Evolutionary conservation across 2,329 filamentous ascomycete genomes (phyloP).

Genomic region (Ophiostoma piceae): DNA sequence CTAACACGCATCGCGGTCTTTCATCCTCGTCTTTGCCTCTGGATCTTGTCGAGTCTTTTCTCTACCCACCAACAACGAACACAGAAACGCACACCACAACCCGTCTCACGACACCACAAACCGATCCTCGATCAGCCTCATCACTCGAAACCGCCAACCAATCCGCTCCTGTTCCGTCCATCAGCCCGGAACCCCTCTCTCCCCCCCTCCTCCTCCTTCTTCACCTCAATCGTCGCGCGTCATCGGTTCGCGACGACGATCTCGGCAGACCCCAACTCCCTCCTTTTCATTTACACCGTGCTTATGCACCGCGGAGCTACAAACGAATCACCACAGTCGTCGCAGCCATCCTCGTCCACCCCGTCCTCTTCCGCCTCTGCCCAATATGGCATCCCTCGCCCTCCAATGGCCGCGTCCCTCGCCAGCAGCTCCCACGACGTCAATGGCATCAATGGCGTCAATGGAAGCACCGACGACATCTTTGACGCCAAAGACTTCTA

Average conservation of each 20-base stretch:
- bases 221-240: conserved; percentile 2
- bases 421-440: not conserved
- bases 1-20: not conserved
- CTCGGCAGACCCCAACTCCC: not conserved
- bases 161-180: not conserved
- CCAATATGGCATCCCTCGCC: conserved; percentile 55
- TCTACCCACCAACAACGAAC: not conserved
- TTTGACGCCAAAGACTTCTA: conserved; percentile 29
- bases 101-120: not conserved
- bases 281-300: conserved; percentile 33
- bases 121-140: not conserved
- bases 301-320: conserved; percentile 61
- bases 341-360: conserved; percentile 33
- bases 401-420: conserved; percentile 23
- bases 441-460: not conserved
- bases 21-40: not conserved
- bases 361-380: conserved; percentile 32
- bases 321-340: conserved; percentile 35
- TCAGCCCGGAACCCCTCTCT: not conserved
- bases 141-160: not conserved
- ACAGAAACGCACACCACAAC: not conserved
- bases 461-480: conserved; percentile 27
- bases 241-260: conserved; percentile 21
- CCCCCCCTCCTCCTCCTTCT: not conserved
- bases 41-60: not conserved